Percentiles rank a stretch among this genome's conserved stretches.
Evolutionary conservation across 2,329 filamentous ascomycete species (phyloP).

Genomic region (Diaporthe ampelina): DNA sequence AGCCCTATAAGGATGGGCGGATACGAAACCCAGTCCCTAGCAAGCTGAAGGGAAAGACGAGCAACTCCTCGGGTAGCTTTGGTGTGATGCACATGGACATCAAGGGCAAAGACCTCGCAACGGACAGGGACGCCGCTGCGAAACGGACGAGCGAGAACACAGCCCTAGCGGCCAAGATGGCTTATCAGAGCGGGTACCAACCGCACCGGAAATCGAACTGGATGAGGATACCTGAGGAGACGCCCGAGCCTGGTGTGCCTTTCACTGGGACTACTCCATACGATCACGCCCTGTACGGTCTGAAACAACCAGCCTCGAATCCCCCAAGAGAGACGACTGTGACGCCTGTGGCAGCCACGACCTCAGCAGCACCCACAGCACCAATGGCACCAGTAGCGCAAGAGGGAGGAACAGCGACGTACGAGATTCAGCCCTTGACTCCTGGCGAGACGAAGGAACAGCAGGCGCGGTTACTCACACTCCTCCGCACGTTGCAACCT

Average conservation of each 20-base stretch:
- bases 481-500: slow-evolving; percentile 69
- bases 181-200: slow-evolving; percentile 65
- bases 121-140: slow-evolving; percentile 66
- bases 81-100: slow-evolving; percentile 74
- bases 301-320: slow-evolving; percentile 35
- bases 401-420: neutral
- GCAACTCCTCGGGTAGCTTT: slow-evolving; percentile 71
- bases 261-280: slow-evolving; percentile 41
- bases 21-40: slow-evolving; percentile 72
- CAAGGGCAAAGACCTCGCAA: slow-evolving; percentile 57
- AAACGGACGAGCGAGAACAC: slow-evolving; percentile 74
- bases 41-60: slow-evolving; percentile 72
- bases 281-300: slow-evolving; percentile 38
- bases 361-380: slow-evolving; percentile 44
- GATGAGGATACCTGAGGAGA: slow-evolving; percentile 39
- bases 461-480: slow-evolving; percentile 70
- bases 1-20: slow-evolving; percentile 59
- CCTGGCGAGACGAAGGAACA: slow-evolving; percentile 69
- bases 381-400: slow-evolving; percentile 24
- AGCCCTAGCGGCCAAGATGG: slow-evolving; percentile 68
- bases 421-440: slow-evolving; percentile 46
- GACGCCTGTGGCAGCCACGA: neutral
- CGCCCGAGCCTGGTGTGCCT: slow-evolving; percentile 31
- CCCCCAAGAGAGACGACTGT: slow-evolving; percentile 32
- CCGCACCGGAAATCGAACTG: slow-evolving; percentile 41